Base-by-base conservation (phyloP, 1,139 yeast genomes). In the Scheffersomyces stambukii region DNA sequence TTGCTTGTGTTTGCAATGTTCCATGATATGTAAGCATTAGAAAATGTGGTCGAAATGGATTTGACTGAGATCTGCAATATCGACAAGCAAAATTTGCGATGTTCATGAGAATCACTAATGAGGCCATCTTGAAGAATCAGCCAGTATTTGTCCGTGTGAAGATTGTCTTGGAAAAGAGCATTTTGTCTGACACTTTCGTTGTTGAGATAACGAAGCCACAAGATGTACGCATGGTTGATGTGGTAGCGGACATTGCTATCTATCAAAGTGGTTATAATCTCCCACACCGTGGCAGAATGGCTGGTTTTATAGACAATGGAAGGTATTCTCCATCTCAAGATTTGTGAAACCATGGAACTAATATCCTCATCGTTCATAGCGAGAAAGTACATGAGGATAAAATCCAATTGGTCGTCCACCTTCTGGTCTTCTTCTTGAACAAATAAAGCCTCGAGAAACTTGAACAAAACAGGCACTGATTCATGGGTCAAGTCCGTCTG, bases 1-100 rank as follows among this genome's bases (percentile, higher is more conserved):
- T 45, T 42, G 0, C 48, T 46, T 3, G 44, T 45, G 1, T 60
- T 40, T 0, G 43, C 14, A 0, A 43, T 33, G n/a, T 63, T 54
- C 81, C 88, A 81, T 1, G 42, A 30, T 39, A 83, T 68, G 12
- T 64, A 54, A 0, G 54, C 47, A 19, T 65, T 69, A 3, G 58
- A 33, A 19, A 83, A 46, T 11, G 69, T 54, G 0, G 37, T 30
- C 1, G 54, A 45, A 3, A 79, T 52, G 3, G 63, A 48, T 37
- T 71, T 73, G 11, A 88, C 60, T 0, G 94, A 70, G 13, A 73
- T 51, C 40, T 79, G 80, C 24, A 86, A 53, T 13, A 85, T 74
- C 0, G 88, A 77, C 17, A 86, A 57, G n/a, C 81, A 67, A 43
- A 76, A 75, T 49, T 85, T 86, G 28, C 88, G 70, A 33, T 74